A percentile compares a stretch with the other conserved stretches of the same genome.
Evolutionary conservation across 1,139 yeast genomes (phyloP).

Genomic region (Saccharomyces hybrid): DNA sequence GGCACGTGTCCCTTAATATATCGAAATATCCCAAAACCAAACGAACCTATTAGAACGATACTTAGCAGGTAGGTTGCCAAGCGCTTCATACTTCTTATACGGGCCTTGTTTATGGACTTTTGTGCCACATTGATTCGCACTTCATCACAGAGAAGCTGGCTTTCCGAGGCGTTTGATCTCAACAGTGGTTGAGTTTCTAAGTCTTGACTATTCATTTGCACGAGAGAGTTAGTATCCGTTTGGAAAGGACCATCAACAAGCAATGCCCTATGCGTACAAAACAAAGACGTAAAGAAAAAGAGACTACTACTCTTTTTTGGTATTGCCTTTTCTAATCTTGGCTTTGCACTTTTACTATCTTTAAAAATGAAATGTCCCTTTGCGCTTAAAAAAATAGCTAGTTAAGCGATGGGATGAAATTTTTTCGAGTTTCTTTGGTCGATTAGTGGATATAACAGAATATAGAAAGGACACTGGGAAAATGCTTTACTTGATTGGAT

Average conservation of each 20-base stretch:
- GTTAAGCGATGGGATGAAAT: background rate
- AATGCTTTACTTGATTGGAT: conserved; percentile 86
- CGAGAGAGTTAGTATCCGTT: background rate
- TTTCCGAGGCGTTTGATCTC: background rate
- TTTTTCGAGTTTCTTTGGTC: background rate
- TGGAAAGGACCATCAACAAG: background rate
- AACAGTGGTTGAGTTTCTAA: conserved; percentile 17
- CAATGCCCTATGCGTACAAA: background rate
- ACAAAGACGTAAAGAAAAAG: background rate
- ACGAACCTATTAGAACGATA: background rate
- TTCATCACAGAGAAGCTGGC: background rate
- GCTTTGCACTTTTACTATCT: background rate
- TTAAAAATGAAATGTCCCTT: background rate
- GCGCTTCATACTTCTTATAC: background rate
- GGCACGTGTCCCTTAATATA: background rate
- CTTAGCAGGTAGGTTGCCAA: background rate
- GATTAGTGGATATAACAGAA: background rate
- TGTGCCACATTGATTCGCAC: background rate
- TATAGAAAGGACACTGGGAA: background rate
- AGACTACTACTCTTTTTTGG: background rate
- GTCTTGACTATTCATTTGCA: conserved; percentile 4
- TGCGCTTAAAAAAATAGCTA: background rate
- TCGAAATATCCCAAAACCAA: background rate
- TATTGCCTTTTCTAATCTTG: background rate
- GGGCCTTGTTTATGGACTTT: no score